phyloP scores from a whole-genome alignment of 2,329 filamentous ascomycete species.

The Colletotrichum paranaense region DNA sequence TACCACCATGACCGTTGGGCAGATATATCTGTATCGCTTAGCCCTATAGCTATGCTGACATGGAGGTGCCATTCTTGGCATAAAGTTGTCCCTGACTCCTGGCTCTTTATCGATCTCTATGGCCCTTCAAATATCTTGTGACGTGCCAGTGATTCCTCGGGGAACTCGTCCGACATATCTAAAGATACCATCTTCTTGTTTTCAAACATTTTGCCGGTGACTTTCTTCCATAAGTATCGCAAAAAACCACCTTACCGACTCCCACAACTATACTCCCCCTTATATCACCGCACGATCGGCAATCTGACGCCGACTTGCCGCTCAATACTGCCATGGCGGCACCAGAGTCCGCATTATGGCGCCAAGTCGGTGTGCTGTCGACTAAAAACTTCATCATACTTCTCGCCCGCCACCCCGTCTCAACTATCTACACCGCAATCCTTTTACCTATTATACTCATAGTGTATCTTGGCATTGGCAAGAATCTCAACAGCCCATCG shows the following conservation, averaged over 20 bases:
- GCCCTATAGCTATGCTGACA: neutral
- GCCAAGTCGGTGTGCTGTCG: slow-evolving; percentile 70
- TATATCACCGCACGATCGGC: neutral
- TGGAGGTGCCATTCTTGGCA: neutral
- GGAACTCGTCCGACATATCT: neutral
- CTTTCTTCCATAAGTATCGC: neutral
- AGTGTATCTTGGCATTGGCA: slow-evolving; percentile 74
- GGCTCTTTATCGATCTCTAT: neutral
- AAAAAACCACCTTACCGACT: neutral
- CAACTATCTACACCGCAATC: slow-evolving; percentile 67
- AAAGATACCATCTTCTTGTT: neutral
- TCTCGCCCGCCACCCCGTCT: slow-evolving; percentile 60
- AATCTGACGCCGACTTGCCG: accelerated
- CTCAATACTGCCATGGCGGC: slow-evolving; percentile 5
- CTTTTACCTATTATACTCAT: slow-evolving; percentile 69
- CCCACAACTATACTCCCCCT: neutral
- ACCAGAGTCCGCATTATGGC: slow-evolving; percentile 34
- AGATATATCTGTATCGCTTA: neutral
- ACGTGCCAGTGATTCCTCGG: neutral
- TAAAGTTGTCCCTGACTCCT: no score
- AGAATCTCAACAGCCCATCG: slow-evolving; percentile 85
- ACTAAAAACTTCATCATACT: slow-evolving; percentile 72
- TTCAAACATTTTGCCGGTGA: accelerated
- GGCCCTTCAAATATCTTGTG: neutral
- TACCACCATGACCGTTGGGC: neutral